Conservation (phyloP, 257 asterid genomes). For the Forsythia suspensa region DNA sequence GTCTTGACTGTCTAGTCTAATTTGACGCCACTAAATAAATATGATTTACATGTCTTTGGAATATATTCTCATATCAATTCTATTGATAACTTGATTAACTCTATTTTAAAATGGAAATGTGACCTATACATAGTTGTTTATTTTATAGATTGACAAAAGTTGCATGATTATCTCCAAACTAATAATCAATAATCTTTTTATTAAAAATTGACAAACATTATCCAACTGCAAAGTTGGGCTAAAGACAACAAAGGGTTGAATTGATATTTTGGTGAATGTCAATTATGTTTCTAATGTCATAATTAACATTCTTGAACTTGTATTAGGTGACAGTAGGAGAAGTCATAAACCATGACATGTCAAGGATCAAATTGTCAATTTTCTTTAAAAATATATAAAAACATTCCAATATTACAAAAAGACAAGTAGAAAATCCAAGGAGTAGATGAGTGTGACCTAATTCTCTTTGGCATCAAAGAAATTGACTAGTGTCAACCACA, state of each 20-base stretch:
- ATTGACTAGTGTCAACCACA: neutral
- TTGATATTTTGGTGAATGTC: constrained; percentile 16
- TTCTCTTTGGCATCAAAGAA: neutral
- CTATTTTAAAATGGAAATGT: neutral
- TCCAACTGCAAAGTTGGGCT: neutral
- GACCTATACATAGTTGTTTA: neutral
- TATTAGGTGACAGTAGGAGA: constrained; percentile 19
- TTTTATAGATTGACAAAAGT: neutral
- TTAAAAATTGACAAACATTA: neutral
- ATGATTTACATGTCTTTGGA: neutral
- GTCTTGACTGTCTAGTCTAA: neutral
- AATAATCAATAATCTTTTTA: neutral
- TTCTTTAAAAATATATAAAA: constrained; percentile 5
- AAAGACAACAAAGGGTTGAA: constrained; percentile 13
- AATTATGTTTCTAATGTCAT: constrained; percentile 21
- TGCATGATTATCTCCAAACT: neutral
- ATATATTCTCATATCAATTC: neutral
- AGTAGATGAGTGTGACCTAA: constrained; percentile 20
- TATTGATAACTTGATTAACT: neutral
- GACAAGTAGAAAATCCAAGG: constrained; percentile 28
- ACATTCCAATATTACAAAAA: constrained; percentile 28
- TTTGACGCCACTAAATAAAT: neutral
- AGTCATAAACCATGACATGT: constrained; percentile 36
- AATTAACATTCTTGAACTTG: constrained; percentile 25
- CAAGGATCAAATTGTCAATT: constrained; percentile 30